phyloP scores from a whole-genome alignment of 2,329 filamentous ascomycete species.

The Pseudogymnoascus sp. region DNA sequence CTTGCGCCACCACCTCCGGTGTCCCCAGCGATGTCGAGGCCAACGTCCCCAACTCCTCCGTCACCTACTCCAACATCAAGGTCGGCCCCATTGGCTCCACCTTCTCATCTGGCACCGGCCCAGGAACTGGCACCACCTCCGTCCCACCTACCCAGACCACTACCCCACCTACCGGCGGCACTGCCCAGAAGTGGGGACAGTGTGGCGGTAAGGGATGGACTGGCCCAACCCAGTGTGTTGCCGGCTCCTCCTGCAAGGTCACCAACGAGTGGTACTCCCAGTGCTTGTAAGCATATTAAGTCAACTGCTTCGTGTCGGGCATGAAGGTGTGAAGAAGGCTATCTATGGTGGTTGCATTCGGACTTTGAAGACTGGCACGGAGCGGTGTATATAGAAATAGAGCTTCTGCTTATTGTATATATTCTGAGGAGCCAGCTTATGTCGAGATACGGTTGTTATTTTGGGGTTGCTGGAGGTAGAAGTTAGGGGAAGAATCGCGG shows the following conservation, averaged over 20 bases:
- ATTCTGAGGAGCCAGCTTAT: neutral
- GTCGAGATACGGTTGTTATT: neutral
- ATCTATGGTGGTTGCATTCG: neutral
- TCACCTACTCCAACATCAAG: constrained; percentile 31
- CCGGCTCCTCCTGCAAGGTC: constrained; percentile 14
- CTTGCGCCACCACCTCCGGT: constrained; percentile 45
- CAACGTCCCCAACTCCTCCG: constrained; percentile 36
- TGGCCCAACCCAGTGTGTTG: constrained; percentile 19
- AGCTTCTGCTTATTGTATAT: constrained; percentile 2
- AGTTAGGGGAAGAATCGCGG: neutral
- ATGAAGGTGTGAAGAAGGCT: neutral
- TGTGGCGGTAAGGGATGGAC: constrained; percentile 15
- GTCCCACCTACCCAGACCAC: neutral
- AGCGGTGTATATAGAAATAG: constrained; percentile 1
- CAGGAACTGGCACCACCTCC: neutral
- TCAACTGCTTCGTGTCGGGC: neutral
- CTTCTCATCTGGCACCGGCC: constrained; percentile 13
- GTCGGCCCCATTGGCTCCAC: constrained; percentile 27
- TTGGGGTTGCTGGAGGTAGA: neutral
- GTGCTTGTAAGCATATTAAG: constrained; percentile 16
- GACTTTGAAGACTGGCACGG: neutral
- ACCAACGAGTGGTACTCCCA: constrained; percentile 22
- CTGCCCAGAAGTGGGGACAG: constrained; percentile 8
- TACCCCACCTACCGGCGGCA: neutral
- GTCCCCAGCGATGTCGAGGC: constrained; percentile 42